Base-by-base conservation (phyloP, 768 basidiomycete species). In the Boletus speciosus region DNA sequence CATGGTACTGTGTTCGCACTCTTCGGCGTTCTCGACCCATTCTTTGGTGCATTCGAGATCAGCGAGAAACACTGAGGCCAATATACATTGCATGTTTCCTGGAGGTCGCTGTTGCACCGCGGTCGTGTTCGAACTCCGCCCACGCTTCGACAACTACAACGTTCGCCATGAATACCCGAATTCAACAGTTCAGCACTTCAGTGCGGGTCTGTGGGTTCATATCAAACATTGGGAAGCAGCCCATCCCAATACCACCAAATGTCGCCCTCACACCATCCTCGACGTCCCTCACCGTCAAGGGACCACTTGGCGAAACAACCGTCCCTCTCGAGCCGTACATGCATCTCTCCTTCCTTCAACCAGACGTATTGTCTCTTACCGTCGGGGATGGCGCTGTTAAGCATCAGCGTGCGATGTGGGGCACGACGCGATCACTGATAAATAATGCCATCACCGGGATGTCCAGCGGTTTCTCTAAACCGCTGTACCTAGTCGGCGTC, bases 401-500 rank as follows among this genome's bases (percentile, higher is more conserved):
- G 68, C 74, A 82, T 49, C 95, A 98, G 71, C 83, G 91, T 40
- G 82, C 87, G 54, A 87, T 92, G 80, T 98, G 96, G 96, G 96
- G 96, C 16, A 84, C 91, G 42, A 94, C 92, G 12, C 85, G 94
- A 49, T 88, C 93, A 0, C 19, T 19, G 19, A 19, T 19, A 19
- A 19, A 80, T 59, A 98, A 98, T 67, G 94, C 94, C 15, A 82
- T 99, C 58, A 78, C 75, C 12, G 96, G 96, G 40, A 92, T 98
- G 78, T 88, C 91, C 6, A 81, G 85, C 55, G 95, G 95, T 5
- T 98, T 91, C 74, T 80, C 79, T 0, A 78, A 91, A 10, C 86
- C 92, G 14, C 70, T 99, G 15, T 87, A 86, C 65, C 82, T 99
- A 57, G 95, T 98, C 57, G 96, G 96, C n/a, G 93, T 99, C 34